A percentile compares a stretch with the other conserved stretches of the same genome.
Evolutionary conservation across 495 filamentous ascomycete species (phyloP).

Genomic region (Aspergillus diversus): DNA sequence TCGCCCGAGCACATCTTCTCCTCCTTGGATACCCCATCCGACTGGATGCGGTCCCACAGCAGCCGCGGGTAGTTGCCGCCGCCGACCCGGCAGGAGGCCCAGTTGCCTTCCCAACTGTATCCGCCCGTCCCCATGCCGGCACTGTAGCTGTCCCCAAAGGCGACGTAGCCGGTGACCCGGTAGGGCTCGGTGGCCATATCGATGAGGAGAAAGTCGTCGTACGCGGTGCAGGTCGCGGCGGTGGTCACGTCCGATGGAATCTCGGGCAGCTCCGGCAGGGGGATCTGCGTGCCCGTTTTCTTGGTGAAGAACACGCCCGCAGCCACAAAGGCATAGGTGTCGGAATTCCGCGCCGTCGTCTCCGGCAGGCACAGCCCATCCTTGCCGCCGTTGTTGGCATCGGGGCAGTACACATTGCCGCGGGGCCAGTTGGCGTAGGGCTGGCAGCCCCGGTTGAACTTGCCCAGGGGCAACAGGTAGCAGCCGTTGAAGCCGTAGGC

Average conservation of each 20-base stretch:
- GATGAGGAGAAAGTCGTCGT: background rate
- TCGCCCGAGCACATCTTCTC: constrained; percentile 4
- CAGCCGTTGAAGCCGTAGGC: background rate
- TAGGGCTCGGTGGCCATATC: too few relatives aligned
- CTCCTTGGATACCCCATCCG: background rate
- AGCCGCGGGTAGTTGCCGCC: background rate
- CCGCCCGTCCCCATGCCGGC: background rate
- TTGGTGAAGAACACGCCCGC: too few relatives aligned
- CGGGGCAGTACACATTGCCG: too few relatives aligned
- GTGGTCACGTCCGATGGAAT: too few relatives aligned
- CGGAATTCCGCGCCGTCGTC: too few relatives aligned
- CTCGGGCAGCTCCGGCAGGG: too few relatives aligned
- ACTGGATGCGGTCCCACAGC: background rate
- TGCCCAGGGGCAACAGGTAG: background rate
- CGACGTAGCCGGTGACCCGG: background rate
- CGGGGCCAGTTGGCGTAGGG: too few relatives aligned
- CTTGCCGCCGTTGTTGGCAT: too few relatives aligned
- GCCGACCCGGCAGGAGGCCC: background rate
- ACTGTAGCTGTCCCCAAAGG: background rate
- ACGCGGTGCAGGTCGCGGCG: too few relatives aligned
- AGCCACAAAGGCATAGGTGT: too few relatives aligned
- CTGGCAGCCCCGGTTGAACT: background rate
- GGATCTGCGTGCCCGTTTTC: too few relatives aligned
- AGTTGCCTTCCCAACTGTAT: background rate
- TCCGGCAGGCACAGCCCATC: too few relatives aligned